Evolutionary conservation across 2,329 filamentous ascomycete species (phyloP).

Genomic region (Xylaria sp.): DNA sequence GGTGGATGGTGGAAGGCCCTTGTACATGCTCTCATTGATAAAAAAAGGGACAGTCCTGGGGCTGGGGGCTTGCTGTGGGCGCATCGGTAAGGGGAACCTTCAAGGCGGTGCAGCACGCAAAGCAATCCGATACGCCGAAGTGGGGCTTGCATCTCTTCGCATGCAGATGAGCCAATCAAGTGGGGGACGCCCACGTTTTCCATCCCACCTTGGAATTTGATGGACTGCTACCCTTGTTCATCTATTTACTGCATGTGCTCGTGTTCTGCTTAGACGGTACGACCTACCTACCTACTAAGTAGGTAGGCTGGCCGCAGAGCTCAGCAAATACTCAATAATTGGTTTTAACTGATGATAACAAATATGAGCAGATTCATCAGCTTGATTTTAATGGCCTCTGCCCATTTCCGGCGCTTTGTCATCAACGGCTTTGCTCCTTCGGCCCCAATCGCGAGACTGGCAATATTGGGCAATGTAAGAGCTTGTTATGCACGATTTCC

Average conservation of each 20-base stretch:
- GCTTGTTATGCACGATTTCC: conserved; percentile 11
- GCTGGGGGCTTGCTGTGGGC: not conserved
- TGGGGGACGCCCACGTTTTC: not conserved
- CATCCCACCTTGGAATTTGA: not conserved
- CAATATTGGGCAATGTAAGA: not conserved
- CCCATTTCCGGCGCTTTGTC: not conserved
- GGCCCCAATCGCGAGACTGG: not conserved
- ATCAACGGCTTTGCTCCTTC: not conserved
- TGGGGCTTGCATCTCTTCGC: not conserved
- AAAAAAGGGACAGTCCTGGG: not conserved
- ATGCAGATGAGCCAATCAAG: not conserved
- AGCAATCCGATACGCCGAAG: conserved; percentile 16
- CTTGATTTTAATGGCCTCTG: not conserved
- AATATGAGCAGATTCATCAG: not conserved
- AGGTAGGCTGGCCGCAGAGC: too few relatives aligned
- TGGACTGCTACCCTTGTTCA: not conserved
- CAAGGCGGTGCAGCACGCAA: conserved; percentile 17
- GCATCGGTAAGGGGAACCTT: not conserved
- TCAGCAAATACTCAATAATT: too few relatives aligned
- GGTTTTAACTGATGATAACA: too few relatives aligned
- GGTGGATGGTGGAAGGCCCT: not conserved
- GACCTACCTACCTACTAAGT: not conserved
- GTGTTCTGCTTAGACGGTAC: not conserved
- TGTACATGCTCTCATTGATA: not conserved
- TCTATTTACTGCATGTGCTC: not conserved